Base-by-base conservation (phyloP, 2,329 filamentous ascomycete species). In the Macrophomina pseudophaseolina region DNA sequence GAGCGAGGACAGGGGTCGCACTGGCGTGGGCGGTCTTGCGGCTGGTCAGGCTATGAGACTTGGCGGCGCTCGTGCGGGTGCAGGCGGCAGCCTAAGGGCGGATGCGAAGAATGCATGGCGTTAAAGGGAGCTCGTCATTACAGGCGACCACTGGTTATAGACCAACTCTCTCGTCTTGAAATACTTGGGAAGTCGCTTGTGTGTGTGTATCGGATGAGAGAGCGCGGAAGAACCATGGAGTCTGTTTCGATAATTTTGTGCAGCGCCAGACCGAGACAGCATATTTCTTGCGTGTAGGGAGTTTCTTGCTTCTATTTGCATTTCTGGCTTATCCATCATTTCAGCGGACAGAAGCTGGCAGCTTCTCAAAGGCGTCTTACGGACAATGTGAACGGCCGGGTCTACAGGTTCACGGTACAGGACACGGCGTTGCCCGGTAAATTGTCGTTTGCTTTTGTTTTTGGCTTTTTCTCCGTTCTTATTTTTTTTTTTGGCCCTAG, bases 21-120 rank as follows among this genome's bases (percentile, higher is more conserved):
- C 74, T 71, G 63, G 63, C 12, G 30, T 70, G 72, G 54, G 60
- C 30, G 75, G 74, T 7, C 76, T 64, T 8, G 60, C 76, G 40
- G 72, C 79, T 35, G 68, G 77, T 5, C 69, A 78, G 67, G 44
- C 53, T 14, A 9, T 66, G 11, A 78, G 75, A 65, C 71, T 72
- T 64, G 51, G 66, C 52, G 64, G 58, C 33, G 40, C 33, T 4
- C 70, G 72, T 65, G 42, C 53, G 14, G 42, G 23, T 32, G 33
- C 23, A 12, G 58, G 68, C 6, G 64, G 66, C 12, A 69, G 66
- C 33, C 35, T 69, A 16, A 67, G 46, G 48, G 54, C 18, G 7
- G 67, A 59, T 8, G 11, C 67, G 51, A 70, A 70, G 62, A 51
- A 65, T 42, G 65, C 56, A 16, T 70, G 68, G 68, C 67, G 67